Percentiles rank a stretch among this genome's conserved stretches.
These are phyloP conservation scores for Acarospora socialis DNA, from an alignment of 2,329 filamentous ascomycete species.

Conservation along the genomic window DNA sequence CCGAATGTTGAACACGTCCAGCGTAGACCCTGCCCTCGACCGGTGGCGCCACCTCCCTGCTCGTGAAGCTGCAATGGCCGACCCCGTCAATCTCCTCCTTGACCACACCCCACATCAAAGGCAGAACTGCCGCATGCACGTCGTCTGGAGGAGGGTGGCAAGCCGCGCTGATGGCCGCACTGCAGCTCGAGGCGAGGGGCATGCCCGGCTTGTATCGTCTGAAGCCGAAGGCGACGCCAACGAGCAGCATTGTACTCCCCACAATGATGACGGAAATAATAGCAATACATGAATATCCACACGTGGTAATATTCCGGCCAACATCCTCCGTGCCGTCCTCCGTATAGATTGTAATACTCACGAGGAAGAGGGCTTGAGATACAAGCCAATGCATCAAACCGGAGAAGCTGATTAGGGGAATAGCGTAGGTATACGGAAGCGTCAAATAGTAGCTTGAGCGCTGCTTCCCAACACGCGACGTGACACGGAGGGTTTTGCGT, in stretches of 20 bases:
- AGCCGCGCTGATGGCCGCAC: constrained; percentile 21
- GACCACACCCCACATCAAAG: constrained; percentile 17
- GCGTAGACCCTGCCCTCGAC: constrained; percentile 13
- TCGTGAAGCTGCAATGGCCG: constrained; percentile 17
- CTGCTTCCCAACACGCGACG: constrained; percentile 26
- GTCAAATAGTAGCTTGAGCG: constrained; percentile 31
- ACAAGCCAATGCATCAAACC: constrained; percentile 35
- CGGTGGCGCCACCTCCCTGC: constrained; percentile 10
- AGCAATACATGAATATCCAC: constrained; percentile 16
- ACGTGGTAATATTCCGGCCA: constrained; percentile 14
- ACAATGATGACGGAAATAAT: constrained; percentile 13
- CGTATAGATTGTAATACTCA: constrained; percentile 19
- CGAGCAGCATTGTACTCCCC: constrained; percentile 9
- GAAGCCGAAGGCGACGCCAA: constrained; percentile 11
- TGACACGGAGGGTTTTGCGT: constrained; percentile 30
- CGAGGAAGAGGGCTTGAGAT: constrained; percentile 34
- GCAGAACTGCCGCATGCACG: constrained; percentile 10
- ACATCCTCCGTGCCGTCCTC: constrained; percentile 10
- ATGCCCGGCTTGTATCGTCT: constrained; percentile 15
- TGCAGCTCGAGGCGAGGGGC: constrained; percentile 21
- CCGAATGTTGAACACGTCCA: too few relatives aligned
- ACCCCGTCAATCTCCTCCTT: constrained; percentile 4
- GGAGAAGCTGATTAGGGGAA: constrained; percentile 25
- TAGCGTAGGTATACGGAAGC: constrained; percentile 31
- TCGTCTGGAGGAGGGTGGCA: constrained; percentile 19